Conservation (phyloP, 2,329 filamentous ascomycete species). For the Rutstroemia sydowiana region DNA sequence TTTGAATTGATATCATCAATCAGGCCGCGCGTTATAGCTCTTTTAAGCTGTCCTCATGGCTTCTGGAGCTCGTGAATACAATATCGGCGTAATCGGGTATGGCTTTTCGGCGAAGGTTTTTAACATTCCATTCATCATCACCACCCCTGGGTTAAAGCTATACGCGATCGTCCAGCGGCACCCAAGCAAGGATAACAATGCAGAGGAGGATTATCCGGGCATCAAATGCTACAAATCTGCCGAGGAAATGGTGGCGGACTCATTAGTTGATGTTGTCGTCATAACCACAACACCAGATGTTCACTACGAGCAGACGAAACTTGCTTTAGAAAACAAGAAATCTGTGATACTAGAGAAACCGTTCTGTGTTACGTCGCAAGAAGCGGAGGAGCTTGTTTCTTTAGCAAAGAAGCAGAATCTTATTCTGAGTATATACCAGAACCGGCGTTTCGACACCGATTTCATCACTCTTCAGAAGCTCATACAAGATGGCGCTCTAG, state of each 20-base stretch:
- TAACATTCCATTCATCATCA: constrained; percentile 71
- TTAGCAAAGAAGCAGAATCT: constrained; percentile 33
- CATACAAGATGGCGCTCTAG: constrained; percentile 51
- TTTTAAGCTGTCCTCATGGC: too few relatives aligned
- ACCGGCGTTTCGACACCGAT: constrained; percentile 65
- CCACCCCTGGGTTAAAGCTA: constrained; percentile 57
- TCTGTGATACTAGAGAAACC: constrained; percentile 79
- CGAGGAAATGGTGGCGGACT: constrained; percentile 57
- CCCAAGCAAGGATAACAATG: constrained; percentile 57
- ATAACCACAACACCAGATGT: constrained; percentile 65
- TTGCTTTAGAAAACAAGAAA: constrained; percentile 62
- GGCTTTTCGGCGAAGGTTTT: constrained; percentile 67
- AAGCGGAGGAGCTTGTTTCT: constrained; percentile 54
- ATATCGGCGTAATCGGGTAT: neutral
- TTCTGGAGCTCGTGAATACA: too few relatives aligned
- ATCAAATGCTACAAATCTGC: constrained; percentile 57
- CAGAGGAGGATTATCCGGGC: constrained; percentile 58
- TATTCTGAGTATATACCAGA: constrained; percentile 40
- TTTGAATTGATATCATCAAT: too few relatives aligned
- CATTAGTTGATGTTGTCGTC: constrained; percentile 60
- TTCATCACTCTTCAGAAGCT: constrained; percentile 64
- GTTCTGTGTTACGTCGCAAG: constrained; percentile 63
- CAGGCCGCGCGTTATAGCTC: too few relatives aligned
- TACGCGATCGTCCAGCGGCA: constrained; percentile 70
- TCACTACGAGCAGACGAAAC: constrained; percentile 59